Percentiles rank a stretch among this genome's conserved stretches.
These are phyloP conservation scores for Epichloe sp. DNA, from an alignment of 2,329 filamentous ascomycete genomes.

Conservation along the genomic window DNA sequence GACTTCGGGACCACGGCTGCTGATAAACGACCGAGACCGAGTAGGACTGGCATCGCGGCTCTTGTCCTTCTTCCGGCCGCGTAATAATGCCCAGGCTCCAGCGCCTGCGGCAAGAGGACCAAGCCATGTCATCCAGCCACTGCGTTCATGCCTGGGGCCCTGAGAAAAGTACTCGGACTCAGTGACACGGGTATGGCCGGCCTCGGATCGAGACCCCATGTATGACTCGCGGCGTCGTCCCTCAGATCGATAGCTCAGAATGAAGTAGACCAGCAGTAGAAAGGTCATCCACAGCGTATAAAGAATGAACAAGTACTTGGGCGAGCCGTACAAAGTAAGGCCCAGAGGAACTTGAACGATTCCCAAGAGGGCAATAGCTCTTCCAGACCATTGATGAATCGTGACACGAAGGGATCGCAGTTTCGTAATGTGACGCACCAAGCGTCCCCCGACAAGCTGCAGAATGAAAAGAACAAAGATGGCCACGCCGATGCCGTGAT, in stretches of 20 bases:
- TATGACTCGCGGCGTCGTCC: conserved; percentile 39
- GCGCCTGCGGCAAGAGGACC: conserved; percentile 40
- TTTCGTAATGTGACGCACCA: conserved; percentile 41
- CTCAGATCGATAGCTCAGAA: conserved; percentile 59
- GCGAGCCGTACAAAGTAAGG: conserved; percentile 83
- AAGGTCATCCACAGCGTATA: conserved; percentile 68
- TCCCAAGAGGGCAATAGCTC: conserved; percentile 65
- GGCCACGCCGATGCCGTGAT: conserved; percentile 72
- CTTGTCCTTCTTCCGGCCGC: conserved; percentile 29
- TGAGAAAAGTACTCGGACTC: conserved; percentile 28
- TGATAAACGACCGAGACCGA: conserved; percentile 21
- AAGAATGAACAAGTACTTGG: conserved; percentile 70
- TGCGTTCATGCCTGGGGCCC: conserved; percentile 19
- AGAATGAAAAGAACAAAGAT: conserved; percentile 61
- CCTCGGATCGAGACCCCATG: conserved; percentile 42
- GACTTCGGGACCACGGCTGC: conserved; percentile 32
- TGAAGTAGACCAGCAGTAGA: conserved; percentile 63
- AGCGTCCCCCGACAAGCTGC: conserved; percentile 59
- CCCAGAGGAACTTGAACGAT: conserved; percentile 82
- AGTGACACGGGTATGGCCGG: conserved; percentile 24
- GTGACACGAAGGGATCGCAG: conserved; percentile 39
- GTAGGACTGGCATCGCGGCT: conserved; percentile 30
- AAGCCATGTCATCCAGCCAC: conserved; percentile 28
- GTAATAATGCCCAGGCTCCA: conserved; percentile 33
- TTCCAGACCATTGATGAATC: conserved; percentile 81